These are phyloP conservation scores for Botrytis pseudocinerea DNA, from an alignment of 2,329 filamentous ascomycete genomes.

Conservation along the genomic window DNA sequence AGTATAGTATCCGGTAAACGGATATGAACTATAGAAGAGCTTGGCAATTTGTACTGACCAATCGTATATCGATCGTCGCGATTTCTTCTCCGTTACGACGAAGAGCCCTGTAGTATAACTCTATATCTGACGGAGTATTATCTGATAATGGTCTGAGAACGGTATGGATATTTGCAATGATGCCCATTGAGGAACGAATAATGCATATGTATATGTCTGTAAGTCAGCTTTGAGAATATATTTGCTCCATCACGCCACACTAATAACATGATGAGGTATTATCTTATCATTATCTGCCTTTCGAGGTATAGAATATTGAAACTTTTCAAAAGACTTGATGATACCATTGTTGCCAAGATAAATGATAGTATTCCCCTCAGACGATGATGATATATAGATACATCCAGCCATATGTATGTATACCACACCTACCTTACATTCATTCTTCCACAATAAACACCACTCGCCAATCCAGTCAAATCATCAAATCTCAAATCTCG, in stretches of 20 bases:
- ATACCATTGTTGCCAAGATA: neutral
- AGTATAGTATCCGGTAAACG: neutral
- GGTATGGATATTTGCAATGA: neutral
- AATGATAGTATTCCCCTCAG: neutral
- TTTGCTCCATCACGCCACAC: neutral
- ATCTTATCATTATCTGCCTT: neutral
- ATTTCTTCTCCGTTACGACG: neutral
- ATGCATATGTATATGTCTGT: neutral
- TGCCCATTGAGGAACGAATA: neutral
- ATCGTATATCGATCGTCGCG: neutral
- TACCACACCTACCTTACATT: neutral
- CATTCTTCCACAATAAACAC: neutral
- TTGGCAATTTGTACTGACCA: neutral
- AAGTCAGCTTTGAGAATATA: neutral
- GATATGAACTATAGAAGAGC: neutral
- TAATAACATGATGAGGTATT: neutral
- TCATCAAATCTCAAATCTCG: neutral
- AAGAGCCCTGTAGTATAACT: neutral
- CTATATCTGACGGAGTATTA: neutral
- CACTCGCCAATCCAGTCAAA: neutral
- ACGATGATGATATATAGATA: neutral
- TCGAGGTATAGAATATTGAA: neutral
- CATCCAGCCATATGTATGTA: neutral
- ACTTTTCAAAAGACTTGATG: neutral
- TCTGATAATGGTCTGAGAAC: neutral